Conservation (phyloP, 331 rosid genomes). For the Prunus yedoensis region DNA sequence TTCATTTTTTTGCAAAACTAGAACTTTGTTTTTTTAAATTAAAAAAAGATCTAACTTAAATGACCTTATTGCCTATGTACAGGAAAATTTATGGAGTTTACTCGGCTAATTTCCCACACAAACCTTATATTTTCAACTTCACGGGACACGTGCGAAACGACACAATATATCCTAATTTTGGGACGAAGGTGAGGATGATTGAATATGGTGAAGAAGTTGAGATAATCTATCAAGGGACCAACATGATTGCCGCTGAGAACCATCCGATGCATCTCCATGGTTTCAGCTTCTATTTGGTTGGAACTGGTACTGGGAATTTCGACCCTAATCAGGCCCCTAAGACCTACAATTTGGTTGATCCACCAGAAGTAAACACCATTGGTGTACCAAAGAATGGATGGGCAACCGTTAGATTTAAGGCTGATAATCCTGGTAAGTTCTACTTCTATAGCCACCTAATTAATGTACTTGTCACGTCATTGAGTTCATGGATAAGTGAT, state of each 20-base stretch:
- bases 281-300: conserved; percentile 36
- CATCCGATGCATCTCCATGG: conserved; percentile 49
- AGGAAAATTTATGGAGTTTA: conserved; percentile 21
- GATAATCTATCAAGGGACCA: conserved; percentile 41
- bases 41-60: too few relatives aligned
- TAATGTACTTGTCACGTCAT: too few relatives aligned
- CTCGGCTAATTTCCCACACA: conserved; percentile 21
- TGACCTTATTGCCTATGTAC: neutral
- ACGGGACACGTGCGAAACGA: conserved; percentile 31
- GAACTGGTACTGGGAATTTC: conserved; percentile 29
- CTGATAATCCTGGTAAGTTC: conserved; percentile 21
- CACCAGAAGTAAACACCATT: conserved; percentile 21
- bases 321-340: neutral
- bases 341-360: conserved; percentile 32
- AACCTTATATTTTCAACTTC: conserved; percentile 27
- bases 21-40: too few relatives aligned
- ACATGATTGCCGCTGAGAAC: conserved; percentile 22
- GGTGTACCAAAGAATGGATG: conserved; percentile 30
- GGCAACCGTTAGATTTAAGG: conserved; percentile 24
- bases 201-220: conserved; percentile 33
- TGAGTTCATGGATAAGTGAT: too few relatives aligned
- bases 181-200: conserved; percentile 24
- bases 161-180: conserved; percentile 14
- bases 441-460: too few relatives aligned
- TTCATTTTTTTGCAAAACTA: too few relatives aligned